These are phyloP conservation scores for Hypseocharis bilobata DNA, from an alignment of 441 rosid genomes.

Conservation along the genomic window DNA sequence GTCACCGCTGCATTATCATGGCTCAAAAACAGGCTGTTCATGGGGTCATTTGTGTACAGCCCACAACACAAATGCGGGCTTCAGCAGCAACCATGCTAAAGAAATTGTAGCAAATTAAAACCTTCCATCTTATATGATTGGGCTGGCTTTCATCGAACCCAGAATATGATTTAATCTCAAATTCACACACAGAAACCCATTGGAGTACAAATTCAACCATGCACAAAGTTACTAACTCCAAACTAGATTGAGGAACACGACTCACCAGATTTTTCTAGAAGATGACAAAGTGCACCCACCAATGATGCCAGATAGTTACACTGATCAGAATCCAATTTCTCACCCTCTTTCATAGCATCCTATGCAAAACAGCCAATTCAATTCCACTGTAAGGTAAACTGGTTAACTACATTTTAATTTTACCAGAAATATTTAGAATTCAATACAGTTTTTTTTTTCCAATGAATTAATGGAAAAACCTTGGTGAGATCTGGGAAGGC, in stretches of 20 bases:
- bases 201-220: not conserved
- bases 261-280: slow-evolving; percentile 56
- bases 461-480: slow-evolving; percentile 27
- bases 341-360: slow-evolving; percentile 35
- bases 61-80: not conserved
- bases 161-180: too few relatives aligned
- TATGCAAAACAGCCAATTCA: slow-evolving; percentile 16
- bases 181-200: not conserved
- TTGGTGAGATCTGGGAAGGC: slow-evolving; percentile 29
- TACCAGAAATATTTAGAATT: not conserved
- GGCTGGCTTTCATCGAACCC: too few relatives aligned
- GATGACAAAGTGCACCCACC: slow-evolving; percentile 69
- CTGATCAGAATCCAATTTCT: slow-evolving; percentile 33
- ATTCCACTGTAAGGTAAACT: not conserved
- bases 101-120: not conserved
- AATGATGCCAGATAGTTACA: slow-evolving; percentile 39
- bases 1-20: not conserved
- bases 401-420: not conserved
- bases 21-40: not conserved
- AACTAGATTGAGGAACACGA: slow-evolving; percentile 5
- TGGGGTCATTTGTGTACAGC: not conserved
- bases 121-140: not conserved
- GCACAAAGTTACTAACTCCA: too few relatives aligned
- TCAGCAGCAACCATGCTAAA: not conserved
- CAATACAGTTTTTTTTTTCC: not conserved